Conservation (phyloP, 768 basidiomycete species). For the Russula dissimulans region DNA sequence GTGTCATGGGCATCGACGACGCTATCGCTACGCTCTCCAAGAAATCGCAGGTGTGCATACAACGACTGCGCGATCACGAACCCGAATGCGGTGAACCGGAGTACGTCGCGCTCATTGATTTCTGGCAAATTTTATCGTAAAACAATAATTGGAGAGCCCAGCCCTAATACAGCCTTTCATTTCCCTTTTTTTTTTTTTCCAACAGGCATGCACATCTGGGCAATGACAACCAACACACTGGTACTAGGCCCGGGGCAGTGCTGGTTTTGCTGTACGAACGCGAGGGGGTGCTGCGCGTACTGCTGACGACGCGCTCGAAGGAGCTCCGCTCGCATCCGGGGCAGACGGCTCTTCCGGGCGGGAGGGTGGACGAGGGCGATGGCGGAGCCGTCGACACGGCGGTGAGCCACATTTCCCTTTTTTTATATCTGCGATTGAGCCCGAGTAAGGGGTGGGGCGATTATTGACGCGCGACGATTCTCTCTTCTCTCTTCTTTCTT, state of each 20-base stretch:
- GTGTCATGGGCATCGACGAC: background rate
- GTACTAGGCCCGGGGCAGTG: slow-evolving; percentile 57
- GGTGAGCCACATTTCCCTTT: slow-evolving; percentile 35
- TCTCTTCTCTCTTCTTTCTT: too few relatives aligned
- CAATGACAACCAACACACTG: slow-evolving; percentile 23
- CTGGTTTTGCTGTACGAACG: slow-evolving; percentile 71
- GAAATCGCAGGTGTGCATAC: slow-evolving; percentile 9
- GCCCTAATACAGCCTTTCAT: too few relatives aligned
- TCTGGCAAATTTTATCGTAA: too few relatives aligned
- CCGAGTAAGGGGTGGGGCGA: too few relatives aligned
- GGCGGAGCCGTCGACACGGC: slow-evolving; percentile 57
- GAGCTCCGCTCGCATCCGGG: slow-evolving; percentile 64
- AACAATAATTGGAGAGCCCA: too few relatives aligned
- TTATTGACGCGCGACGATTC: background rate
- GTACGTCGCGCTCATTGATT: background rate
- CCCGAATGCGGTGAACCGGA: slow-evolving; percentile 1
- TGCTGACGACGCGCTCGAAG: slow-evolving; percentile 83
- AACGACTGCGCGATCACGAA: slow-evolving; percentile 3
- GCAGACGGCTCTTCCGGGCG: slow-evolving; percentile 78
- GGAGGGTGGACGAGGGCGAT: slow-evolving; percentile 65
- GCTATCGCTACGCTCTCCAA: slow-evolving; percentile 4
- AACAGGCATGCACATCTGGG: background rate
- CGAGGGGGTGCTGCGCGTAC: slow-evolving; percentile 56
- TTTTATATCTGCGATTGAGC: too few relatives aligned
- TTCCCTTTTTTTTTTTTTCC: too few relatives aligned